These are phyloP conservation scores for Boletus sp. DNA, from an alignment of 768 basidiomycete species.

Conservation along the genomic window DNA sequence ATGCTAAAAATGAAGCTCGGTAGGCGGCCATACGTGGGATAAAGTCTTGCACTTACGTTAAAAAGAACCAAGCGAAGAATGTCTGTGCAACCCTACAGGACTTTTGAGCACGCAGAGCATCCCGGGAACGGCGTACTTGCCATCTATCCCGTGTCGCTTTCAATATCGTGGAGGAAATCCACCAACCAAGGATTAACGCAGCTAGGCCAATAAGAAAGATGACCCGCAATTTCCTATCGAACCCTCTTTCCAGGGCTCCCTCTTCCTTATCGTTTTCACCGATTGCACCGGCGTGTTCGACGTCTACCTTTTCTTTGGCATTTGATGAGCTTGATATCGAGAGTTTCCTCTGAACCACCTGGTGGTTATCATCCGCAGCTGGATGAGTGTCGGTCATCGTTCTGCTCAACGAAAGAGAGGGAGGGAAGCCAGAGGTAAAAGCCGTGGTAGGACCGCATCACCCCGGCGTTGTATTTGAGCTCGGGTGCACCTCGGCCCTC, in stretches of 20 bases:
- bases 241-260: background rate
- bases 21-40: background rate
- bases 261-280: slow-evolving; percentile 11
- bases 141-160: slow-evolving; percentile 72
- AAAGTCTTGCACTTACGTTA: slow-evolving; percentile 46
- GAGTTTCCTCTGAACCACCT: slow-evolving; percentile 19
- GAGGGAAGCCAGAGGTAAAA: background rate
- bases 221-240: slow-evolving; percentile 34
- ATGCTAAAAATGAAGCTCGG: slow-evolving; percentile 38
- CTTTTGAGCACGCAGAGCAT: background rate
- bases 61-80: slow-evolving; percentile 79
- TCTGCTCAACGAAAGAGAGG: background rate
- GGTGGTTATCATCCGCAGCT: background rate
- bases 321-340: slow-evolving; percentile 14
- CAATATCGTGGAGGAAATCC: slow-evolving; percentile 74
- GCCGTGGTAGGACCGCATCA: slow-evolving; percentile 6
- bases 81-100: slow-evolving; percentile 70
- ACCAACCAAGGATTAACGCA: slow-evolving; percentile 74
- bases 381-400: slow-evolving; percentile 18
- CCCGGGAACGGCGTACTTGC: slow-evolving; percentile 33
- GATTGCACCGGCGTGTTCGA: slow-evolving; percentile 8
- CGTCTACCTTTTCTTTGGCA: slow-evolving; percentile 18
- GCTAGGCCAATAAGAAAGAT: slow-evolving; percentile 51
- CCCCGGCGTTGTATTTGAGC: background rate
- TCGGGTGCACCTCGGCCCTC: background rate